These are phyloP conservation scores for Eucalyptus regnans DNA, from an alignment of 345 rosid genomes.

Conservation along the genomic window DNA sequence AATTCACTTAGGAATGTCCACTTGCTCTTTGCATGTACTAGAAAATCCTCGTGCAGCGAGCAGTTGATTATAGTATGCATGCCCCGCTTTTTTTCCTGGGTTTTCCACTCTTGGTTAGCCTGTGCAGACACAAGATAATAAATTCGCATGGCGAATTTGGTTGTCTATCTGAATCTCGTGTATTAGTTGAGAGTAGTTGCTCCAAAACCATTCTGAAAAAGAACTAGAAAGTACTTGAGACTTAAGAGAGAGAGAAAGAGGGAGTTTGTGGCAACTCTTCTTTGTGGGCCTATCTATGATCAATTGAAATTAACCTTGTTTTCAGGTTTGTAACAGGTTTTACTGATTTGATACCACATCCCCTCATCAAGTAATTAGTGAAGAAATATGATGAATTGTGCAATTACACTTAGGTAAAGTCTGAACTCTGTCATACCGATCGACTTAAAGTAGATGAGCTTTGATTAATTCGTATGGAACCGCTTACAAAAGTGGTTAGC, in stretches of 20 bases:
- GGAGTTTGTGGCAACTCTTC: neutral
- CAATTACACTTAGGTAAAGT: neutral
- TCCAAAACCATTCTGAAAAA: neutral
- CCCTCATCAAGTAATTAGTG: neutral
- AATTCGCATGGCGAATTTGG: neutral
- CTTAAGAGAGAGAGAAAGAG: neutral
- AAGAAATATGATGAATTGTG: neutral
- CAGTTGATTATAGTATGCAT: neutral
- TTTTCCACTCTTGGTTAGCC: neutral
- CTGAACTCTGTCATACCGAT: neutral
- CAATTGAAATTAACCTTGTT: neutral
- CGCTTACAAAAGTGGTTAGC: neutral
- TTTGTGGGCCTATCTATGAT: neutral
- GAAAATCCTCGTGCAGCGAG: constrained; percentile 23
- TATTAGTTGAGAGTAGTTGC: neutral
- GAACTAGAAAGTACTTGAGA: neutral
- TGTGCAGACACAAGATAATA: neutral
- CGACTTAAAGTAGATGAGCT: neutral
- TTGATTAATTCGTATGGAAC: neutral
- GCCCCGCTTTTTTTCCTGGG: neutral
- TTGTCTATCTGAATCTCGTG: neutral
- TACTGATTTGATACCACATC: neutral
- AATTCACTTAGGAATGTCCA: constrained; percentile 2
- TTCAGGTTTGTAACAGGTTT: neutral
- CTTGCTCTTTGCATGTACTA: neutral